A percentile compares a stretch with the other conserved stretches of the same genome.
Conservation (phyloP, 768 basidiomycete species). For the Lactarius indigo region DNA sequence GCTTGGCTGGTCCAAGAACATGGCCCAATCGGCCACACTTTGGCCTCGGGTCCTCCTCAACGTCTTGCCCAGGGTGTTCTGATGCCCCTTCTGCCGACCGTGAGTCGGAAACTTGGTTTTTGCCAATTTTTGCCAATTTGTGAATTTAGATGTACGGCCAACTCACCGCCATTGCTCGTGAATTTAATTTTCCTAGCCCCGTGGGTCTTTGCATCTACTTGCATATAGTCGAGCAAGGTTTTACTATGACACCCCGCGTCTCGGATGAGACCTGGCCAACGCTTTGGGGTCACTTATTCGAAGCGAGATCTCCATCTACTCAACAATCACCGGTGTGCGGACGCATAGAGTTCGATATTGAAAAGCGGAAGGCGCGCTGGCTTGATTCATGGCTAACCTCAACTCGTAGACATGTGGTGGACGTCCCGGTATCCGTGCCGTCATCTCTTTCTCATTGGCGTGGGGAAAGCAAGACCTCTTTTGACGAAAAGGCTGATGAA, state of each 20-base stretch:
- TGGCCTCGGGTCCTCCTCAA: slow-evolving; percentile 54
- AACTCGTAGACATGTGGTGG: slow-evolving; percentile 39
- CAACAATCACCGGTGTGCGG: slow-evolving; percentile 62
- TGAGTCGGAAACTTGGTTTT: slow-evolving; percentile 33
- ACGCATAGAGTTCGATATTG: slow-evolving; percentile 85
- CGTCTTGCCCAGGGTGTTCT: slow-evolving; percentile 65
- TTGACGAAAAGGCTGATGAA: slow-evolving; percentile 41
- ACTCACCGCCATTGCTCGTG: slow-evolving; percentile 71
- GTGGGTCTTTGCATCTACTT: slow-evolving; percentile 78
- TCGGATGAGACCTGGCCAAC: slow-evolving; percentile 76
- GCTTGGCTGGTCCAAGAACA: slow-evolving; percentile 53
- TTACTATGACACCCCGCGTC: slow-evolving; percentile 61
- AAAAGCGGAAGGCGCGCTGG: slow-evolving; percentile 73
- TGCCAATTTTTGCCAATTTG: slow-evolving; percentile 10
- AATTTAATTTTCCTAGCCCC: slow-evolving; percentile 78
- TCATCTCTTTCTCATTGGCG: slow-evolving; percentile 50
- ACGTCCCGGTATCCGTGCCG: slow-evolving; percentile 40
- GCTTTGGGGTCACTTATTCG: slow-evolving; percentile 63
- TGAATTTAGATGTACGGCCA: slow-evolving; percentile 65
- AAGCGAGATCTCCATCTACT: slow-evolving; percentile 36
- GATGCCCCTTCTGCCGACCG: slow-evolving; percentile 74
- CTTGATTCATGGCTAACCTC: slow-evolving; percentile 66
- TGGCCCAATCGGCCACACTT: slow-evolving; percentile 53
- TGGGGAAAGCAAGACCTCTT: slow-evolving; percentile 51
- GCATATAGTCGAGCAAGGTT: slow-evolving; percentile 54